Evolutionary conservation across 169 alveolate genomes (phyloP), one percentile per base, ranked within the genome.

Genomic region (Eimeria acervulina): DNA sequence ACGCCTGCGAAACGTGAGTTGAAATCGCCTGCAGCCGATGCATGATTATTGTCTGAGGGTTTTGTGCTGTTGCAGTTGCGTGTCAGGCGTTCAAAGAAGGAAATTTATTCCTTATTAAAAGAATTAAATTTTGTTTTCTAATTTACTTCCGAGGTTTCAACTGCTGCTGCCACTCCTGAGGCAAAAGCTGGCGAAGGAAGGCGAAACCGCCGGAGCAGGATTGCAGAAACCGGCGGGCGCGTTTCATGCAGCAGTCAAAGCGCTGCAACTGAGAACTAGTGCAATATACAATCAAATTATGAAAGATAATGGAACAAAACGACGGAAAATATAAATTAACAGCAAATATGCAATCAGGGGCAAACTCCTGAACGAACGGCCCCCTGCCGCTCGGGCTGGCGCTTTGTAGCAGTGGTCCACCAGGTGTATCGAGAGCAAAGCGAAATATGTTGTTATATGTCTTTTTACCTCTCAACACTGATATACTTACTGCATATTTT

Each of bases 1-100:
- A 0, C 10, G 90, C 90, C 21, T 80, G 90, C 8, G 90, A 42
- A 19, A 80, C 90, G 8, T 80, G 90, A 31, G 8, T 19, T 6
- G 90, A 23, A 12, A 80, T 47, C 23, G 90, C 90, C 90, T 80
- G 68, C 36, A 80, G 90, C 68, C 90, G 90, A 38, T 80, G 90
- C 90, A 80, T 80, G 44, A 17, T 47, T 36, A 2, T 21, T 5
- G 17, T 36, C 61, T 74, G 38, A 10, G 51, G 28, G 55, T 33
- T 5, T 5, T 47, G 55, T 47, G 55, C 12, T 5, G 55, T 5
- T 47, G 55, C 12, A 12, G 5, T 5, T 47, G 55, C 12, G 55
- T 47, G 55, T 47, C 19, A 7, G 55, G 55, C 12, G 55, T 47
- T 7, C 12, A 12, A 26, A 36, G 4, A 74, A 23, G 10, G 44